phyloP scores from a whole-genome alignment of 1,139 yeast species.

The Nakaseomyces nivariensis region DNA sequence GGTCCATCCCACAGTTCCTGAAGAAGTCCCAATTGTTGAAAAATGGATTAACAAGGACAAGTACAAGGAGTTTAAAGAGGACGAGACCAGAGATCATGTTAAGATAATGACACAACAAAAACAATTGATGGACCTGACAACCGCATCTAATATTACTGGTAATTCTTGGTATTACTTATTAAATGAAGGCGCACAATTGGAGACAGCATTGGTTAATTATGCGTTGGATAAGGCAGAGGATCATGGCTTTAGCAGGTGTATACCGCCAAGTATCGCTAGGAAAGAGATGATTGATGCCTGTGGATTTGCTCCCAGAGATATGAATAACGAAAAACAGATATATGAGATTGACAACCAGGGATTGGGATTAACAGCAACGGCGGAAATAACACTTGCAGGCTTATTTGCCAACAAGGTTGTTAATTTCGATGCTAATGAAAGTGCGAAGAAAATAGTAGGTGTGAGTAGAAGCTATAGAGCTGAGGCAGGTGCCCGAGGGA shows the following conservation, averaged over 20 bases:
- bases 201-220: conserved; percentile 80
- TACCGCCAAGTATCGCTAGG: conserved; percentile 83
- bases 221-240: conserved; percentile 57
- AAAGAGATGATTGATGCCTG: conserved; percentile 75
- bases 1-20: conserved; percentile 43
- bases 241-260: conserved; percentile 57
- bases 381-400: conserved; percentile 91
- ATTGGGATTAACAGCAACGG: conserved; percentile 80
- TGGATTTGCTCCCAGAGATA: conserved; percentile 92
- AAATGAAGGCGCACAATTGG: conserved; percentile 82
- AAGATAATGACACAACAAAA: conserved; percentile 33
- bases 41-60: conserved; percentile 39
- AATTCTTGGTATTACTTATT: conserved; percentile 80
- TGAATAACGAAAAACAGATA: conserved; percentile 77
- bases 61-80: conserved; percentile 20
- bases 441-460: conserved; percentile 55
- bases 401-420: conserved; percentile 39
- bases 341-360: conserved; percentile 45
- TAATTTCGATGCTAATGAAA: conserved; percentile 16
- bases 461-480: conserved; percentile 84
- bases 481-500: conserved; percentile 96
- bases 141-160: conserved; percentile 73
- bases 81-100: conserved; percentile 47
- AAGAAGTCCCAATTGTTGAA: conserved; percentile 38
- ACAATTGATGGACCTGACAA: conserved; percentile 50